Evolutionary conservation across 768 basidiomycete genomes (phyloP), one percentile per base, ranked within the genome.

Genomic region (Pholiota conissans): DNA sequence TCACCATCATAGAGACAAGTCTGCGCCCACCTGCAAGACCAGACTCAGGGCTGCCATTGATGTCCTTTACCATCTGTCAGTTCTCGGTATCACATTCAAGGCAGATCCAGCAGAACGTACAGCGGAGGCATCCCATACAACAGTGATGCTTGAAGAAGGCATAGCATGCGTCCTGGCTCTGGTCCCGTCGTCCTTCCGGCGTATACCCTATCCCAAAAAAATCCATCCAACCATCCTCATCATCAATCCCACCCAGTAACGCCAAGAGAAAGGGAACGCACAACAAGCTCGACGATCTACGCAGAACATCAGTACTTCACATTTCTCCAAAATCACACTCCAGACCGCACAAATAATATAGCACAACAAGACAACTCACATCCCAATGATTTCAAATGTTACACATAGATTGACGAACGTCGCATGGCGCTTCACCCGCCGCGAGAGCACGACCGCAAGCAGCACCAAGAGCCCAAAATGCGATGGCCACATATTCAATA

Each of bases 401-500:
- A 79, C 61, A 46, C 74, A 75, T 5, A 82, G 67, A 51, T 80
- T 81, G 13, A 79, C 61, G 57, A 82, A 80, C 8, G 80, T 80
- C 22, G 76, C 67, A 67, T 81, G 75, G 13, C 80, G 74, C 50
- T 76, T 67, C 13, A 82, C 71, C 50, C 65, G 68, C 65, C 73
- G 78, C 34, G 76, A 77, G 54, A 74, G 68, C 5, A 78, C 75
- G 30, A 76, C 67, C 4, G 68, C 68, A 6, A 83, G 64, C 6
- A 82, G 65, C 18, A 81, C 20, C 18, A 79, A 80, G 22, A 83
- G 74, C 5, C 79, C 79, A 52, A 81, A 67, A 61, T 81, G 79
- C 11, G 80, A 79, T 1, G 81, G 74, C 77, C 77, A 81, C 62
- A 79, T 73, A 57, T 81, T 80, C 56, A 83, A 63, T 20, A 79